Evolutionary conservation across 305 asterid species (phyloP).

Genomic region (Fraxinus velutina): DNA sequence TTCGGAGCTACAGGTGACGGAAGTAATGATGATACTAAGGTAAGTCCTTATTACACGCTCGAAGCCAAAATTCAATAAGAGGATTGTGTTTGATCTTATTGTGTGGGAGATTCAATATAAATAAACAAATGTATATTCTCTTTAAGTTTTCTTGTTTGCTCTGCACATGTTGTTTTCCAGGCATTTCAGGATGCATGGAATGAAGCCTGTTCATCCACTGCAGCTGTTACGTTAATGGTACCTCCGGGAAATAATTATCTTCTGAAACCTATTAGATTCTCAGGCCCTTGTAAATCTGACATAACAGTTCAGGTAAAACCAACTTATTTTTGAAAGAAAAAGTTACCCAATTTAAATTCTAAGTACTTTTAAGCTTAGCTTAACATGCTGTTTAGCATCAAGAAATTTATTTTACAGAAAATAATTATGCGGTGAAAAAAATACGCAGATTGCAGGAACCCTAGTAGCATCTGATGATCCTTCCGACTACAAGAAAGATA

Average conservation of each 20-base stretch:
- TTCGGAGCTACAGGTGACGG: constrained; percentile 85
- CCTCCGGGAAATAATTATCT: constrained; percentile 42
- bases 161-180: constrained; percentile 28
- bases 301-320: constrained; percentile 46
- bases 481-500: constrained; percentile 43
- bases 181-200: constrained; percentile 68
- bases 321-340: background rate
- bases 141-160: background rate
- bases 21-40: constrained; percentile 54
- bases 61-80: background rate
- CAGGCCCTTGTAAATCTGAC: constrained; percentile 67
- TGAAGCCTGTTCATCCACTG: constrained; percentile 53
- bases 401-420: background rate
- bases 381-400: background rate
- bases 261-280: constrained; percentile 46
- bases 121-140: no score
- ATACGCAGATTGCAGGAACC: constrained; percentile 53
- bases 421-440: background rate
- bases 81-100: background rate
- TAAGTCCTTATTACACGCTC: constrained; percentile 10
- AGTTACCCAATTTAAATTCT: background rate
- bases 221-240: constrained; percentile 38
- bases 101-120: background rate
- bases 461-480: constrained; percentile 49
- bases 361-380: background rate